Evolutionary conservation across 2,329 filamentous ascomycete genomes (phyloP), one percentile per base, ranked within the genome.

Genomic region (Diplodia intermedia): DNA sequence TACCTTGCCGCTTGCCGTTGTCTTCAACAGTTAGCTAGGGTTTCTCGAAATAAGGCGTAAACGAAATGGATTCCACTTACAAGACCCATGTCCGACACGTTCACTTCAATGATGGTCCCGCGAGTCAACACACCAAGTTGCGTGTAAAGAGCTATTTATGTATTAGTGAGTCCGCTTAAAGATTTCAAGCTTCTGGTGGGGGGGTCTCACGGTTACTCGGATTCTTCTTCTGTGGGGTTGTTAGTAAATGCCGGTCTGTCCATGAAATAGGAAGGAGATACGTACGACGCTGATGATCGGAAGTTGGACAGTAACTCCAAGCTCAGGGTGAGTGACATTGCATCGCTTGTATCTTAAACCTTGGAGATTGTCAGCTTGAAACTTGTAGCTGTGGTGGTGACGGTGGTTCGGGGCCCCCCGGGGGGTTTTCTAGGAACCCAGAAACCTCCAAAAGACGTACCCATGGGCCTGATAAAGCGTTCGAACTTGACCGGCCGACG

Each of bases 81-180:
- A 33, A 98, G 84, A 71, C 95, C 95, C 71, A 98, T 81, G 79
- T 99, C 95, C 68, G 88, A 91, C 36, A 97, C 93, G 77, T 99
- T 97, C 75, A 98, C 93, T 81, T 98, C 94, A 75, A 94, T 88
- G 70, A 90, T 88, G n/a, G 63, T 62, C 71, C 72, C 76, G 81
- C 93, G 93, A 57, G 91, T 94, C 75, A 97, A 79, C 3, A 97
- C 94, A 70, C 94, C 94, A 5, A 98, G 84, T 76, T 97, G 93
- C 0, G 94, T 97, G 81, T 97, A 97, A 77, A 97, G 62, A 1
- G 60, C 31, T 33, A 33, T 7, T 9, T 9, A 33, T 33, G 31
- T 33, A 33, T 33, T 33, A 33, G 31, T 33, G 8, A 9, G 31
- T 33, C 33, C 6, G 66, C 66, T 81, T 93, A 91, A 1, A 92